Evolutionary conservation across 2,329 filamentous ascomycete genomes (phyloP), one percentile per base, ranked within the genome.

Genomic region (Trichoderma sp.): DNA sequence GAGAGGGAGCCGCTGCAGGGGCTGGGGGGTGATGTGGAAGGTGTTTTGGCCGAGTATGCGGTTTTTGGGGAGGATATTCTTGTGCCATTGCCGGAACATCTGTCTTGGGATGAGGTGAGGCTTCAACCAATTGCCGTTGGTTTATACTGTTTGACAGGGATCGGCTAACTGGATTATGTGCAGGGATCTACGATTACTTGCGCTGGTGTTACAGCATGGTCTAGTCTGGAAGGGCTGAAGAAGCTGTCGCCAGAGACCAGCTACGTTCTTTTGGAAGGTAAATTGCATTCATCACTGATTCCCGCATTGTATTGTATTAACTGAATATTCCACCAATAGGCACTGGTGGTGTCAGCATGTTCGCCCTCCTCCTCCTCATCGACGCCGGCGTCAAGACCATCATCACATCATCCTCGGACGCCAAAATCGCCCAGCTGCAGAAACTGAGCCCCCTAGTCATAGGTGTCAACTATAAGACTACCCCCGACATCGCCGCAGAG

Each of bases 151-250:
- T 7, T 35, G 2, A 6, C 13, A 10, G 13, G 50, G 22, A 2
- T 7, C 22, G 32, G 12, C 42, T 52, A 5, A 61, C 17, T 34
- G 22, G 10, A 10, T 4, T 15, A 3, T 35, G 4, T n/a, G 25
- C 15, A 58, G 52, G 53, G 32, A 19, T 32, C 53, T 29, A 66
- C 63, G 9, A 9, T 66, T 19, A 35, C 52, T 15, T 65, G 61
- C 37, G 52, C 61, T 22, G 63, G 63, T n/a, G 53, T 66, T 34
- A 66, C 63, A 0, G 42, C 63, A 9, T 66, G 63, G 63, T 12
- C 19, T 12, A 29, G 19, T 19, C 6, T 54, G n/a, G 34, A 27
- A 13, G 60, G 48, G 2, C 12, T 64, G 25, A 64, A 57, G 61
- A 15, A 19, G 5, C 37, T 29, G 29, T 25, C 25, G 9, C 37